Percentiles rank a stretch among this genome's conserved stretches.
phyloP scores from a whole-genome alignment of 805 yeast species.

The Lipomyces orientalis region DNA sequence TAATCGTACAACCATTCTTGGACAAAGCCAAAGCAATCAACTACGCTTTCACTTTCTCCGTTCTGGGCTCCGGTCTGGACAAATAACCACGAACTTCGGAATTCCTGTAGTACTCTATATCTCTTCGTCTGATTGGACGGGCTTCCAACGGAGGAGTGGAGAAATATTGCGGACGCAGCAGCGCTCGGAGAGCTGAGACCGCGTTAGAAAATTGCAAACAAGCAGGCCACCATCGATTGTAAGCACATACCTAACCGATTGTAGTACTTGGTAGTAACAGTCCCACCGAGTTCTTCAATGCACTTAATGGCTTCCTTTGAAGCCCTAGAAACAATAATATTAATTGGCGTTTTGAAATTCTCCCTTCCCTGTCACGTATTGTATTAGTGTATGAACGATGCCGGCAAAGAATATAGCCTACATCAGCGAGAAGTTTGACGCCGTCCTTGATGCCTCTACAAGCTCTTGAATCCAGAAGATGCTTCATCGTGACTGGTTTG shows the following conservation, averaged over 20 bases:
- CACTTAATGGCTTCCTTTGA: conserved; percentile 72
- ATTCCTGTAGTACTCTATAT: conserved; percentile 76
- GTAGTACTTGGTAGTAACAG: conserved; percentile 73
- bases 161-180: conserved; percentile 74
- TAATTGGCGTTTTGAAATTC: conserved; percentile 59
- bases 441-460: conserved; percentile 79
- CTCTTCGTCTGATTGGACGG: conserved; percentile 82
- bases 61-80: conserved; percentile 28
- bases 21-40: not conserved
- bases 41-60: not conserved
- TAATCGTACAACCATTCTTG: not conserved
- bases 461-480: conserved; percentile 75
- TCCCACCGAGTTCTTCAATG: conserved; percentile 75
- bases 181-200: conserved; percentile 62
- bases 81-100: conserved; percentile 78
- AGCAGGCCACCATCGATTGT: not conserved
- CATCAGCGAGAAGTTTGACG: conserved; percentile 77
- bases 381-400: conserved; percentile 41
- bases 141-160: conserved; percentile 86
- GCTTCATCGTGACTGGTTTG: conserved; percentile 67
- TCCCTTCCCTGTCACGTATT: conserved; percentile 43
- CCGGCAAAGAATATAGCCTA: conserved; percentile 7
- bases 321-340: conserved; percentile 83
- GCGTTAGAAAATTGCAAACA: not conserved
- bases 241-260: conserved; percentile 54